phyloP scores from a whole-genome alignment of 169 alveolate genomes.

The Theileria equi region DNA sequence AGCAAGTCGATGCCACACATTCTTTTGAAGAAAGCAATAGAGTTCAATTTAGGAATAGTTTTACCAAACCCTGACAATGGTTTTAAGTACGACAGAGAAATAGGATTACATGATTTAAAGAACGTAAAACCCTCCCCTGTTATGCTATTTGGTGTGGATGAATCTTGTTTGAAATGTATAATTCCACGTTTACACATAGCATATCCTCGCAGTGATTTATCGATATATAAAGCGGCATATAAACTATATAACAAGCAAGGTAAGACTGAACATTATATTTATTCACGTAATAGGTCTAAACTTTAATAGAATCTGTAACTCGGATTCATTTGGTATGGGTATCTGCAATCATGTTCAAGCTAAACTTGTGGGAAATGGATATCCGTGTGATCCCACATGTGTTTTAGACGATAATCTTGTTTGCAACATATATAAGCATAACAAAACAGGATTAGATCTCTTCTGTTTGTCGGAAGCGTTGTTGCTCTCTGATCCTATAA shows the following conservation, averaged over 20 bases:
- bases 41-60: conserved; percentile 41
- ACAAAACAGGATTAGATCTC: conserved; percentile 31
- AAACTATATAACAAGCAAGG: conserved; percentile 22
- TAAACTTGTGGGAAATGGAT: conserved; percentile 47
- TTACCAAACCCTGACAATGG: conserved; percentile 33
- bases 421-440: conserved; percentile 42
- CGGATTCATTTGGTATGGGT: conserved; percentile 31
- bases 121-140: background rate
- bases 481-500: conserved; percentile 20
- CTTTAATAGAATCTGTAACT: no score
- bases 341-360: conserved; percentile 28
- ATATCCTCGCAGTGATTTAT: conserved; percentile 17
- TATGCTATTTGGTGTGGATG: background rate
- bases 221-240: conserved; percentile 24
- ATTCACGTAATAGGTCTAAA: background rate
- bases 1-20: conserved; percentile 40
- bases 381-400: conserved; percentile 66
- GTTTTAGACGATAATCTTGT: conserved; percentile 15
- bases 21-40: conserved; percentile 40
- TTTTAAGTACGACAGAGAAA: conserved; percentile 4
- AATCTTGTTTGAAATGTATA: background rate
- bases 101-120: conserved; percentile 17
- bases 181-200: no score
- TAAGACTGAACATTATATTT: background rate
- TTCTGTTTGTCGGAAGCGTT: conserved; percentile 27